Evolutionary conservation across 306 rosid genomes (phyloP), one percentile per base, ranked within the genome.

Genomic region (Vigna mungo): DNA sequence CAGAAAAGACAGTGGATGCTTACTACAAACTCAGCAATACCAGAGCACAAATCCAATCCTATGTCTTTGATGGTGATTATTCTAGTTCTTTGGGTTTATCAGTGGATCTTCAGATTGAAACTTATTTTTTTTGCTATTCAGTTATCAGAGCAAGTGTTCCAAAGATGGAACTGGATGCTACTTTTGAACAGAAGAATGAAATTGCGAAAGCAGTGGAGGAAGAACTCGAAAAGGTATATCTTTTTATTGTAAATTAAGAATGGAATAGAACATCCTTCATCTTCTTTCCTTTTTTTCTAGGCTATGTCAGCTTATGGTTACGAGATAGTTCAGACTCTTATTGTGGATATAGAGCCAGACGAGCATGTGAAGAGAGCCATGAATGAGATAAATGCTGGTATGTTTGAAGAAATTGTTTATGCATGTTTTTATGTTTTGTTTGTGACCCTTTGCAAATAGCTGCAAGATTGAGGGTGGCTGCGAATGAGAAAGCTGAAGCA

Each of bases 371-470:
- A 92, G 87, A 87, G 84, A 74, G 97, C 97, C 76, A 92, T 92
- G 97, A 92, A 92, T 68, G 97, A 92, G 78, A 92, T 90, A 39
- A 92, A 92, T 74, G 92, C 96, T 25, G 97, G 96, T 90, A 80
- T 43, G 52, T 30, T 30, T 30, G 34, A 30, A 30, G 0, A 30
- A 30, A 3, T 36, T 36, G 41, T 36, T 5, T 34, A 1, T 25
- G 27, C 1, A 34, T 34, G 39, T 34, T 36, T 6, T 7, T 36
- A 7, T 36, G 8, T 6, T 36, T 6, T 36, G 2, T 6, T 34
- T 7, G 9, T 36, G 8, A 36, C 41, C 8, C 41, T 6, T 36
- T 36, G 6, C 14, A 9, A 18, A 18, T 53, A 53, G 59, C 59
- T 53, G 59, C 27, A 53, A 53, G 59, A 53, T 8, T 53, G 59